Base-by-base conservation (phyloP, 1,284 basidiomycete species). In the Ganoderma multipileum region DNA sequence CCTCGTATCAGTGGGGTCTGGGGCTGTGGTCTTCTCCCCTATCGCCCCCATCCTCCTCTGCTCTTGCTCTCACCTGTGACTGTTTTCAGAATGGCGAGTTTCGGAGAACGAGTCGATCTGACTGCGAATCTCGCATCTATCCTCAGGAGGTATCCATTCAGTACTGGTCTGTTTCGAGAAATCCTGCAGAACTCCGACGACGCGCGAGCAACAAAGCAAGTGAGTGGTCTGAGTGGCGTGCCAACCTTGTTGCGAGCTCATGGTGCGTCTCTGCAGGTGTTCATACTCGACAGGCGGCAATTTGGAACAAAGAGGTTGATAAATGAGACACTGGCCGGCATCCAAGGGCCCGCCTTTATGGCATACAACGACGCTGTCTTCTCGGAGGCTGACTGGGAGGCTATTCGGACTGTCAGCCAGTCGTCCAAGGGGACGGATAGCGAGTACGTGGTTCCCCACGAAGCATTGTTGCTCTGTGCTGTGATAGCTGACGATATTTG, bases 121-220 rank as follows among this genome's bases (percentile, higher is more conserved):
- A 75, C 72, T 12, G 71, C 73, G 0, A 69, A 66, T 16, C 77
- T 85, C 41, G 66, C 75, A 4, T 76, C 76, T 0, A 85, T 86
- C 11, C 71, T 86, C 0, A 76, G 79, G 6, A 77, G 75, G 4
- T 86, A 87, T 71, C 84, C 84, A 0, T 82, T 80, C 64, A 82
- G 83, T 9, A 76, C 81, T 23, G 83, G 82, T 0, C 68, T 86
- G 0, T 74, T 86, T n/a, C 74, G 83, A 16, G 86, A 87, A 67
- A 66, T 86, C 0, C 39, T 85, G 2, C 84, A 86, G 72, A 87
- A 87, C 64, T 83, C 85, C 0, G 85, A 86, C 57, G 86, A 86
- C 71, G 83, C 84, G 14, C 60, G 60, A 28, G 78, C 78, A 5
- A 74, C 69, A 6, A 69, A 64, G 39, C 77, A 79, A 71, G 79